These are phyloP conservation scores for Aspergillus aculeatus DNA, from an alignment of 2,329 filamentous ascomycete genomes.

Conservation along the genomic window DNA sequence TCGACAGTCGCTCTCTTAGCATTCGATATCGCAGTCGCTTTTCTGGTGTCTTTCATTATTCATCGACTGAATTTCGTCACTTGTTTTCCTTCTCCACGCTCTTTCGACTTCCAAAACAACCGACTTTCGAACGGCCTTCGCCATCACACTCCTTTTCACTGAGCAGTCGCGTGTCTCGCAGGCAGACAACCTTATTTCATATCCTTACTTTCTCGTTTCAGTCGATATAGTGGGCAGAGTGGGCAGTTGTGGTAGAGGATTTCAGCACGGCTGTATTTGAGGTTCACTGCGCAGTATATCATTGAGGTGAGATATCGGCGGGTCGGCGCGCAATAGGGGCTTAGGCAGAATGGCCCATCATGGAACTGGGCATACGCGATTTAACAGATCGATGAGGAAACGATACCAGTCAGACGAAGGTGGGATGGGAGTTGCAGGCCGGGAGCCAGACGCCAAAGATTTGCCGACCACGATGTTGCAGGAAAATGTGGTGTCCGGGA, in stretches of 20 bases:
- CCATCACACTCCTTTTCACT: constrained; percentile 6
- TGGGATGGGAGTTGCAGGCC: neutral
- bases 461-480: neutral
- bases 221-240: neutral
- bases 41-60: constrained; percentile 2
- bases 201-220: neutral
- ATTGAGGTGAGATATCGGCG: neutral
- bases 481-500: neutral
- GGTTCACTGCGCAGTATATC: neutral
- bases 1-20: constrained; percentile 12
- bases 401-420: constrained; percentile 6
- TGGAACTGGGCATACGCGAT: constrained; percentile 16
- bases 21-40: constrained; percentile 3
- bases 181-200: constrained; percentile 14
- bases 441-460: neutral
- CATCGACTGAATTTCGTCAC: neutral
- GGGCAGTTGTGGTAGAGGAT: too few species aligned
- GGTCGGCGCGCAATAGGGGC: neutral
- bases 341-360: constrained; percentile 20
- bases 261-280: neutral
- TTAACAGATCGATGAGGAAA: constrained; percentile 14
- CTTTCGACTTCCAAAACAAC: constrained; percentile 1
- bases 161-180: constrained; percentile 12
- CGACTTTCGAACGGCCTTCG: neutral
- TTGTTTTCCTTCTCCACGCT: constrained; percentile 6